phyloP scores from a whole-genome alignment of 768 basidiomycete species.

The Myochromella boudieri region DNA sequence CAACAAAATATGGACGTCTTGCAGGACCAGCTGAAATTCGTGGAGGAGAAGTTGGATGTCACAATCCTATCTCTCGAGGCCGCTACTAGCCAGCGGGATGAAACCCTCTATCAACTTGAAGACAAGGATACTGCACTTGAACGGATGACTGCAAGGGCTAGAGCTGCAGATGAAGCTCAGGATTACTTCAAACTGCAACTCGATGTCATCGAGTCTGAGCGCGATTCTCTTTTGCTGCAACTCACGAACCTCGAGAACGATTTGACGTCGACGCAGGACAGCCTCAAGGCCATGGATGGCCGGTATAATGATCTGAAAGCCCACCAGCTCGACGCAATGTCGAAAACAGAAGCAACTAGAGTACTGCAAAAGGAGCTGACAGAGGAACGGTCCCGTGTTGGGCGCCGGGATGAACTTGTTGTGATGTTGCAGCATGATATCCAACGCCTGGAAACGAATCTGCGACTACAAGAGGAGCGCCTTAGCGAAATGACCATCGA shows the following conservation, averaged over 20 bases:
- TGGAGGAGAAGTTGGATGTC: conserved; percentile 33
- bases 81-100: conserved; percentile 35
- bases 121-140: conserved; percentile 28
- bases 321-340: conserved; percentile 66
- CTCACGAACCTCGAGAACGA: conserved; percentile 64
- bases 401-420: conserved; percentile 71
- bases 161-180: conserved; percentile 28
- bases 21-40: conserved; percentile 23
- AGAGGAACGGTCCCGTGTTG: conserved; percentile 65
- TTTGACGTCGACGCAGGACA: conserved; percentile 49
- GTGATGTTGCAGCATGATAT: conserved; percentile 81
- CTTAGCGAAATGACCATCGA: conserved; percentile 69
- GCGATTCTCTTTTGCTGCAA: conserved; percentile 65
- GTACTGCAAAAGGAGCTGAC: conserved; percentile 64
- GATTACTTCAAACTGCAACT: conserved; percentile 44
- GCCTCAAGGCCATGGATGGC: conserved; percentile 54
- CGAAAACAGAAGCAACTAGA: conserved; percentile 51
- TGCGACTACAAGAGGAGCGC: conserved; percentile 73
- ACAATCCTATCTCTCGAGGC: conserved; percentile 35
- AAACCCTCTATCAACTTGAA: conserved; percentile 34
- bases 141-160: conserved; percentile 30
- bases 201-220: conserved; percentile 61
- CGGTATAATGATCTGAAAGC: conserved; percentile 64
- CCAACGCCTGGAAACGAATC: conserved; percentile 71
- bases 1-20: conserved; percentile 22